Evolutionary conservation across 192 early-diverging fungal species (phyloP).

Genomic region (Coemansia sp.): DNA sequence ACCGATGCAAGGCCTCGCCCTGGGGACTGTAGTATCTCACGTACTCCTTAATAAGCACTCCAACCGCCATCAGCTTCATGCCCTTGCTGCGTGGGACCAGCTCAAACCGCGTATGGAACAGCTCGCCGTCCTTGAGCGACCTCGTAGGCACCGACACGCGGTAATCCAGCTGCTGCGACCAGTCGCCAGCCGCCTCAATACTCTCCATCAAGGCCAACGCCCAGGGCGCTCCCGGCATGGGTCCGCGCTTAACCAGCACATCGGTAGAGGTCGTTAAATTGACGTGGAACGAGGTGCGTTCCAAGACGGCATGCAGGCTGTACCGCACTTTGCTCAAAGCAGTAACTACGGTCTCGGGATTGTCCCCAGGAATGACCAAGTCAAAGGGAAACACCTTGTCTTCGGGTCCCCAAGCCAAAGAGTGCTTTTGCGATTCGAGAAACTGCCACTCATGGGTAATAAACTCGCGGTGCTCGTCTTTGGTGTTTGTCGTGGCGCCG

Average conservation of each 20-base stretch:
- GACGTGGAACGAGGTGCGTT: constrained; percentile 59
- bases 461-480: constrained; percentile 53
- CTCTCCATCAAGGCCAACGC: constrained; percentile 56
- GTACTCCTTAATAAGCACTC: constrained; percentile 64
- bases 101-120: constrained; percentile 54
- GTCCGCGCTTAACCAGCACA: constrained; percentile 57
- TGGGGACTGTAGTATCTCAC: constrained; percentile 43
- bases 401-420: constrained; percentile 32
- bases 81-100: constrained; percentile 53
- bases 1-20: constrained; percentile 26
- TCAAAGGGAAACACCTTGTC: constrained; percentile 60
- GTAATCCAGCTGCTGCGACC: constrained; percentile 61
- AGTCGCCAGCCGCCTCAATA: constrained; percentile 53
- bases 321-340: constrained; percentile 59
- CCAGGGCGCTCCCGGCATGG: constrained; percentile 55
- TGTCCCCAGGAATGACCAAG: constrained; percentile 58
- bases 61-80: constrained; percentile 48
- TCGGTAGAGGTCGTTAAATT: constrained; percentile 40
- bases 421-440: constrained; percentile 43
- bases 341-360: constrained; percentile 63
- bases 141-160: constrained; percentile 61
- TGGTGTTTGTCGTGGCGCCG: constrained; percentile 20
- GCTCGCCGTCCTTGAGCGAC: constrained; percentile 59
- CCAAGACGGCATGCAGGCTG: constrained; percentile 56
- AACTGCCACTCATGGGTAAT: constrained; percentile 61